Percentiles rank a stretch among this genome's conserved stretches.
These are phyloP conservation scores for Eutrema heterophyllum DNA, from an alignment of 345 rosid species.

Conservation along the genomic window DNA sequence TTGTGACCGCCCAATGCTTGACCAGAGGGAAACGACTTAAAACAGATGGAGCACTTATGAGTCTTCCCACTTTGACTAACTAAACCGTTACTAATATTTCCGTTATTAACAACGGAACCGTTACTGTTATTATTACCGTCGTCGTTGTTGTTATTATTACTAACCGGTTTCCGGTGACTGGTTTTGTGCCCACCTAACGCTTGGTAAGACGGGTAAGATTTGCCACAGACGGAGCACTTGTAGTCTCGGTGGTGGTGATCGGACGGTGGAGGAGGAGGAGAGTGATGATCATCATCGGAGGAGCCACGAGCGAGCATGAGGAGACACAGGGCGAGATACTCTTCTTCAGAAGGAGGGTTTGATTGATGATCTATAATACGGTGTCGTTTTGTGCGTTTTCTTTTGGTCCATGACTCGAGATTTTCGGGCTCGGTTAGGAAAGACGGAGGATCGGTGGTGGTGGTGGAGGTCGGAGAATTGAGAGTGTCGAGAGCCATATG, in stretches of 20 bases:
- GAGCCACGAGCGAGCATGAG: constrained; percentile 47
- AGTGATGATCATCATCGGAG: constrained; percentile 12
- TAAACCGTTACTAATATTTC: constrained; percentile 20
- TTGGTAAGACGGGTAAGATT: constrained; percentile 46
- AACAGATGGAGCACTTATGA: constrained; percentile 81
- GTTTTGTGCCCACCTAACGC: constrained; percentile 63
- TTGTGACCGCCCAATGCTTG: constrained; percentile 97
- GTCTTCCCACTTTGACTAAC: constrained; percentile 36
- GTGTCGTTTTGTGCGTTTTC: constrained; percentile 49
- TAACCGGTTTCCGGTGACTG: constrained; percentile 49
- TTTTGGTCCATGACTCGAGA: constrained; percentile 39
- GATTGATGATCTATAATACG: constrained; percentile 25
- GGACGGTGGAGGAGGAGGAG: constrained; percentile 18
- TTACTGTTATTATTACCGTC: neutral
- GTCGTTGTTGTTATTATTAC: constrained; percentile 6
- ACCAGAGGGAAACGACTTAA: constrained; percentile 68
- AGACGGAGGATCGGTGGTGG: constrained; percentile 25
- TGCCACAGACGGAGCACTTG: constrained; percentile 47
- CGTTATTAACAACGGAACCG: constrained; percentile 20
- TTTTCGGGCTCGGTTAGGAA: constrained; percentile 24
- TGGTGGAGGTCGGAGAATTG: constrained; percentile 41
- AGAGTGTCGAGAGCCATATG: constrained; percentile 57
- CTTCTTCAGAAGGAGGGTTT: constrained; percentile 40
- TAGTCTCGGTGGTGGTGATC: constrained; percentile 29
- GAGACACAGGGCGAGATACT: constrained; percentile 51